A percentile compares a stretch with the other conserved stretches of the same genome.
These are phyloP conservation scores for Aureobasidium sp. DNA, from an alignment of 2,329 filamentous ascomycete genomes.

Conservation along the genomic window DNA sequence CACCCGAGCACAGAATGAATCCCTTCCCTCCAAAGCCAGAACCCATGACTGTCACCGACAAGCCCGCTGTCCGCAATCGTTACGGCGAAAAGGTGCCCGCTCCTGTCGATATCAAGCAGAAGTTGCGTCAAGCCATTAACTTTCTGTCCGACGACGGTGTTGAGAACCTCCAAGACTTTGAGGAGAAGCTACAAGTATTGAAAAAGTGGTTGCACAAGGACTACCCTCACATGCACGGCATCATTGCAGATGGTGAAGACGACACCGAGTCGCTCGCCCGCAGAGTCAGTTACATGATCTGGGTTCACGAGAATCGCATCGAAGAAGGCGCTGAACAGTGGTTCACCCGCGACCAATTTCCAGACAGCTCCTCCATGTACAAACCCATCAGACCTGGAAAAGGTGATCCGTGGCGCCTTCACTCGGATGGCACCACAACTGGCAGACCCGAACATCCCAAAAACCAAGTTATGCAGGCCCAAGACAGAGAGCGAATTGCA, in stretches of 20 bases:
- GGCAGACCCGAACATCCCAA: neutral
- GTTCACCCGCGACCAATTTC: conserved; percentile 5
- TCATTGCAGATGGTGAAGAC: neutral
- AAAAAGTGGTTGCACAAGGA: neutral
- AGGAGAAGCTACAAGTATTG: neutral
- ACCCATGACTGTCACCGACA: conserved; percentile 5
- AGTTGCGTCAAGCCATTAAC: conserved; percentile 1
- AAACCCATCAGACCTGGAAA: neutral
- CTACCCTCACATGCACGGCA: neutral
- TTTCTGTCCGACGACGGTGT: conserved; percentile 13
- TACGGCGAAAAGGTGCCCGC: conserved; percentile 9
- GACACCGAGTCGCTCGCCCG: neutral
- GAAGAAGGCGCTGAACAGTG: neutral
- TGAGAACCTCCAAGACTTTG: conserved; percentile 4
- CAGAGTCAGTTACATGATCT: neutral
- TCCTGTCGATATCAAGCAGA: neutral
- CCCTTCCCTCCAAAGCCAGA: neutral
- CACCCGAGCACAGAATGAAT: neutral
- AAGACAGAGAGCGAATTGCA: neutral
- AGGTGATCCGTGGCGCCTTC: neutral
- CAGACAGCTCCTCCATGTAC: neutral
- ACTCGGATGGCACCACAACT: neutral
- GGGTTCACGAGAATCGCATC: neutral
- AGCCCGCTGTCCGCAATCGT: conserved; percentile 4
- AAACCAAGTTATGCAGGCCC: neutral